Percentiles rank a stretch among this genome's conserved stretches.
Evolutionary conservation across 2,329 filamentous ascomycete species (phyloP).

Genomic region (Exophiala phaeomuriformis): DNA sequence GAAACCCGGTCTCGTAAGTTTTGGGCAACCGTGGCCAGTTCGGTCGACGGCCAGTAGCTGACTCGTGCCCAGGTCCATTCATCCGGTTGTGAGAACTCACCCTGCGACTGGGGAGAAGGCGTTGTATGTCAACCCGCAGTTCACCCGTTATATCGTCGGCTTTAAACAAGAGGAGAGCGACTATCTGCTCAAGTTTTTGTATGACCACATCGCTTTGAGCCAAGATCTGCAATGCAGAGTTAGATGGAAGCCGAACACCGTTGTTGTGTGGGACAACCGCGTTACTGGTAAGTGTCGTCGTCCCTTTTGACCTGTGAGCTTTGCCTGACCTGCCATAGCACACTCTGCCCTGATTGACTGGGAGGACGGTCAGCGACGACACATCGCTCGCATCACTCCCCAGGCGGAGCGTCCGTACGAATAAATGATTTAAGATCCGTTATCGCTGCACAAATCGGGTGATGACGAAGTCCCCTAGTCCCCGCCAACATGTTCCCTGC

Average conservation of each 20-base stretch:
- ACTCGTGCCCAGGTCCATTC: slow-evolving; percentile 27
- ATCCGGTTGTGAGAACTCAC: slow-evolving; percentile 43
- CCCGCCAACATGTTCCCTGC: no score
- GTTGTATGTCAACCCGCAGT: slow-evolving; percentile 44
- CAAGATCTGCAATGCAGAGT: slow-evolving; percentile 45
- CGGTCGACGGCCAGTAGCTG: neutral
- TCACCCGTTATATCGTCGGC: slow-evolving; percentile 43
- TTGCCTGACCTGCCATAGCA: slow-evolving; percentile 32
- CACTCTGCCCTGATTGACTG: slow-evolving; percentile 48
- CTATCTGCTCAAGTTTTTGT: slow-evolving; percentile 42
- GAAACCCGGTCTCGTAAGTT: slow-evolving; percentile 37
- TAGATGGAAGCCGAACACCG: slow-evolving; percentile 43
- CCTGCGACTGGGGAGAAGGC: slow-evolving; percentile 45
- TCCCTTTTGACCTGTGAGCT: slow-evolving; percentile 28
- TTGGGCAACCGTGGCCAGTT: neutral
- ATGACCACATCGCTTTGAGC: slow-evolving; percentile 42
- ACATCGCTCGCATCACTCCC: slow-evolving; percentile 48
- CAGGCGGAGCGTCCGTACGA: slow-evolving; percentile 46
- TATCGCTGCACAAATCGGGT: no score
- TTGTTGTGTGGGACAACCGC: slow-evolving; percentile 33
- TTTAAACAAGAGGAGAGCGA: slow-evolving; percentile 43
- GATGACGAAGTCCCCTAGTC: no score
- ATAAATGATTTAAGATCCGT: slow-evolving; percentile 9
- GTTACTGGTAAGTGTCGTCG: slow-evolving; percentile 9
- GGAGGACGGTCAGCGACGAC: slow-evolving; percentile 46